These are phyloP conservation scores for Rhodotorula sp. DNA, from an alignment of 1,284 basidiomycete species.

Conservation along the genomic window DNA sequence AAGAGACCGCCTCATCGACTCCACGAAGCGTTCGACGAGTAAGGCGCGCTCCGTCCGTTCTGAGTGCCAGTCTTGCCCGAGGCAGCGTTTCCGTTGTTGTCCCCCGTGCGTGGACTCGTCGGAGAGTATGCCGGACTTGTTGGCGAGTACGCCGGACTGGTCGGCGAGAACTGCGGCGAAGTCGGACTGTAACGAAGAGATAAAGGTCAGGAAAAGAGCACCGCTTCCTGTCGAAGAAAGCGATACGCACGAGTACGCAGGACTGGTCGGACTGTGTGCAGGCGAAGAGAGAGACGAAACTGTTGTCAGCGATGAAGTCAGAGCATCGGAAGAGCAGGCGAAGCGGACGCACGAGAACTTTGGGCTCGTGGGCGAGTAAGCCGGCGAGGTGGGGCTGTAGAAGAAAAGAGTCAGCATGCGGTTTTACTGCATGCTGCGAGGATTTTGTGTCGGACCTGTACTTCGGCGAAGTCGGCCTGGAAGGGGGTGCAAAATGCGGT, in stretches of 20 bases:
- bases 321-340: conserved; percentile 13
- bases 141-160: conserved; percentile 56
- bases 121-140: background rate
- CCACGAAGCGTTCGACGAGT: conserved; percentile 25
- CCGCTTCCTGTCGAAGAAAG: background rate
- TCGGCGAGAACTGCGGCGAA: conserved; percentile 65
- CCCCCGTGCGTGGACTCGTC: background rate
- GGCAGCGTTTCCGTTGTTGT: conserved; percentile 48
- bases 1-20: conserved; percentile 1
- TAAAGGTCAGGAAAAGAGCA: background rate
- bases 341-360: conserved; percentile 1
- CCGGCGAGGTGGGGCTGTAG: conserved; percentile 14
- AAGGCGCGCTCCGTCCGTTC: conserved; percentile 7
- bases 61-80: background rate
- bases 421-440: background rate
- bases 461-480: conserved; percentile 3
- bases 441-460: background rate
- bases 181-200: background rate
- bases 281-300: background rate
- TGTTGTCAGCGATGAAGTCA: background rate
- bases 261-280: background rate
- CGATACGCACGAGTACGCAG: background rate
- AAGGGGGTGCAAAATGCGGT: background rate
- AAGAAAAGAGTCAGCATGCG: conserved; percentile 8
- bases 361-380: conserved; percentile 81